Evolutionary conservation across 768 basidiomycete species (phyloP), one percentile per base, ranked within the genome.

Genomic region (Psilocybe azurescens): DNA sequence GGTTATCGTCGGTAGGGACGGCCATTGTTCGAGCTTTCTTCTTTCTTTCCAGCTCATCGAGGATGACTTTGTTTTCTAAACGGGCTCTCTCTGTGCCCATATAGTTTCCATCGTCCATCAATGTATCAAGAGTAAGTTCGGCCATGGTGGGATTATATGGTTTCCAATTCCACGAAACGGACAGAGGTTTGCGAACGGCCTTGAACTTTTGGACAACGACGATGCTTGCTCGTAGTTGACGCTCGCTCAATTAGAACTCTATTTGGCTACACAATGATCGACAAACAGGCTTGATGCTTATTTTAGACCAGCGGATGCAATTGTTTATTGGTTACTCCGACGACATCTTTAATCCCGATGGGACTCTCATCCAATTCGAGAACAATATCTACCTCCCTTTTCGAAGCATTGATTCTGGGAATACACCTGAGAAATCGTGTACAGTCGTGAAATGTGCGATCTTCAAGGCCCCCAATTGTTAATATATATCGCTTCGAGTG

Each of bases 21-120:
- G 96, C 97, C 78, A 98, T 86, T 62, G 83, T 89, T 65, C 97
- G 85, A 11, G 96, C 91, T 70, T 94, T 91, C 82, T 97, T 97
- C 84, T 97, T 97, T 66, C 96, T 86, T 73, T 99, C 97, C n/a
- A 99, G 87, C 75, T 97, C 95, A 72, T 94, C 93, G 51, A 99
- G 82, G 56, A 99, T 87, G 65, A 90, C 90, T 70, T 91, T 89
- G 79, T 95, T 94, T 74, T 93, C 92, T 55, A 88, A 73, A 67
- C 86, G 82, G 59, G 91, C 92, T 46, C 91, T 79, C 65, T 94
- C 91, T 10, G 90, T 83, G 61, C 89, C 88, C 20, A 86, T 71
- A 69, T 90, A 91, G 72, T 86, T 87, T 8, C 88, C 89, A 82
- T 93, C 92, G 76, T 93, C 91, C 65, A 86, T 79, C 47, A 94